Evolutionary conservation across 2,329 filamentous ascomycete genomes (phyloP), one percentile per base, ranked within the genome.

Genomic region (Neocatenulostroma microsporum): DNA sequence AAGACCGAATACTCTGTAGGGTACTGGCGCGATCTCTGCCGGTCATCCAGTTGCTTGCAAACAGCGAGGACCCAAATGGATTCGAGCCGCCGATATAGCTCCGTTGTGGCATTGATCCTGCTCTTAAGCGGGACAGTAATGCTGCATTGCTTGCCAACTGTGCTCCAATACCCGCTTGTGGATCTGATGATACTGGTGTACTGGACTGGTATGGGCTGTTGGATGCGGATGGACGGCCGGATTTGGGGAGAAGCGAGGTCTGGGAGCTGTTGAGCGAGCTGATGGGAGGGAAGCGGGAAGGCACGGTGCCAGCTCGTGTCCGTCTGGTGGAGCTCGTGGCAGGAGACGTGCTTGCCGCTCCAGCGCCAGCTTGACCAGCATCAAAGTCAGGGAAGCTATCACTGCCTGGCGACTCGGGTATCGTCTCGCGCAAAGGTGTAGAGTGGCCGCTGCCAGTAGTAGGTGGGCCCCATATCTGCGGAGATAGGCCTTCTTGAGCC

Each of bases 391-490:
- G 88, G 53, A 96, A 96, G 50, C 84, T 89, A 67, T 95, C 89
- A 49, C 73, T 75, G 48, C 84, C 91, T 21, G 91, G 91, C 23
- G 89, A 95, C 66, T 98, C 91, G 46, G 89, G 88, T 44, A 98
- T 96, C 48, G 89, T 95, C 68, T 96, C 91, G 56, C 91, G 85
- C 34, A 98, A 75, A 50, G 91, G 91, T 27, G 89, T 95, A 14
- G 89, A 95, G 62, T 94, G 89, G 48, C 89, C 91, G 61, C 89
- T 95, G 38, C 89, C 94, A 39, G 89, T 88, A 48, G 91, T 89
- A 32, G 91, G 89, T 48, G 91, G 89, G 8, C 91, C 87, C 91
- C 91, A 96, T 35, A 81, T 63, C 62, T 76, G 73, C 56, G 72
- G 80, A 58, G 70, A 68, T 33, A 94, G 73, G 34, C 88, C 88